Percentiles rank a stretch among this genome's conserved stretches.
Evolutionary conservation across 441 rosid genomes (phyloP).

Genomic region (Biscutella auriculata): DNA sequence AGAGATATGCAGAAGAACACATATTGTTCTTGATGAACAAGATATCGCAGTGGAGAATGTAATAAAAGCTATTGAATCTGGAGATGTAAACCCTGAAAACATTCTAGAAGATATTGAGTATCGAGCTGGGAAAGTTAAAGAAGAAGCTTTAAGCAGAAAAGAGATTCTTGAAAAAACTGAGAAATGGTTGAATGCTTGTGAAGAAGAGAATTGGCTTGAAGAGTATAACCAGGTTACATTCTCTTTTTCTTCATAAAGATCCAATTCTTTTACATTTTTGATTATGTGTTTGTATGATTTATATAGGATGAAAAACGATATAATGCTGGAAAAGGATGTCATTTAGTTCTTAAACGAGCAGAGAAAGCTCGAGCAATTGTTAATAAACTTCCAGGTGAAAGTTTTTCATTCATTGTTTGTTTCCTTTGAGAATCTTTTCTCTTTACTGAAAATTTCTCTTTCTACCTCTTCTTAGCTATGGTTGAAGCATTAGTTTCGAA

Average conservation of each 20-base stretch:
- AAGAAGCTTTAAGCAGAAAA: slow-evolving; percentile 69
- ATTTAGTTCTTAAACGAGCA: slow-evolving; percentile 73
- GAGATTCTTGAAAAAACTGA: slow-evolving; percentile 76
- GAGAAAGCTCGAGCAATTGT: slow-evolving; percentile 80
- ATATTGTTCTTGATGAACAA: slow-evolving; percentile 55
- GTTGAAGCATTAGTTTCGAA: slow-evolving; percentile 62
- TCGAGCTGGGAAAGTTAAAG: slow-evolving; percentile 63
- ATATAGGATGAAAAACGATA: slow-evolving; percentile 73
- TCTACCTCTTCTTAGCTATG: slow-evolving; percentile 40
- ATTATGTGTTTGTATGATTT: slow-evolving; percentile 6
- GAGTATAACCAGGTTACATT: slow-evolving; percentile 47
- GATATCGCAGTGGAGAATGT: slow-evolving; percentile 35
- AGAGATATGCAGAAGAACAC: slow-evolving; percentile 73
- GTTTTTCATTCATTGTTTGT: not conserved
- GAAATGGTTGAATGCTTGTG: slow-evolving; percentile 77
- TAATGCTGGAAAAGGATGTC: slow-evolving; percentile 79
- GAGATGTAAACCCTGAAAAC: slow-evolving; percentile 41
- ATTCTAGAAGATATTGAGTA: slow-evolving; percentile 57
- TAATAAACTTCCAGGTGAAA: slow-evolving; percentile 72
- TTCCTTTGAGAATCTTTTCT: too few species aligned
- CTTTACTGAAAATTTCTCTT: not conserved
- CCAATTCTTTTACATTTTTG: not conserved
- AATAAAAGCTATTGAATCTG: slow-evolving; percentile 59
- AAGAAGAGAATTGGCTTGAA: slow-evolving; percentile 88
- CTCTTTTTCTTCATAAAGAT: not conserved